A percentile compares a stretch with the other conserved stretches of the same genome.
phyloP scores from a whole-genome alignment of 78 protist genomes.

The Capsaspora owczarzaki region DNA sequence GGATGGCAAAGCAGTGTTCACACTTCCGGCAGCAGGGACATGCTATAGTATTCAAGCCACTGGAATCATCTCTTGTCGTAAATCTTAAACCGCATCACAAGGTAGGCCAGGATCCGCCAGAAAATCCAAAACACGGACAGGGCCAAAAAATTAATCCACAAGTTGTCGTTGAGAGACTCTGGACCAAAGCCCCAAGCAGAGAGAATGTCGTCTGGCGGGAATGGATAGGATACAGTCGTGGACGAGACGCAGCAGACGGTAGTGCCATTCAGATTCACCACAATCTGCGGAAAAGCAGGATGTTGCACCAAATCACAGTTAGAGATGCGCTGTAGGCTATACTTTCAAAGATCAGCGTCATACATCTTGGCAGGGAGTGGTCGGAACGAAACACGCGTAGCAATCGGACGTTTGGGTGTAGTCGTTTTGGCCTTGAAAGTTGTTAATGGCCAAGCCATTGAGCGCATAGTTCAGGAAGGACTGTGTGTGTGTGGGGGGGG shows the following conservation, averaged over 20 bases:
- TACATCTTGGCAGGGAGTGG: too few species aligned
- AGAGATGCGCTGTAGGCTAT: too few species aligned
- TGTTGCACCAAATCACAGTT: too few species aligned
- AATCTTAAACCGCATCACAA: not conserved
- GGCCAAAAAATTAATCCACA: not conserved
- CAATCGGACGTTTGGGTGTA: not conserved
- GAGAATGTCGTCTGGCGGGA: not conserved
- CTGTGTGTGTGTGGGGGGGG: not conserved
- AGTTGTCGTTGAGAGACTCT: not conserved
- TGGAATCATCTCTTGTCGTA: not conserved
- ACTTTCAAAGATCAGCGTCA: too few species aligned
- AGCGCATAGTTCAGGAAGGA: conserved; percentile 1
- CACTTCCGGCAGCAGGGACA: too few species aligned
- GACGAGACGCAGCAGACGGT: not conserved
- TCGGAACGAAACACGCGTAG: not conserved
- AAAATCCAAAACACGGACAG: not conserved
- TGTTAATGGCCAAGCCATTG: conserved; percentile 24
- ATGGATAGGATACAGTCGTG: not conserved
- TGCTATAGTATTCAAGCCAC: too few species aligned
- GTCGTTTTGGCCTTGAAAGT: not conserved
- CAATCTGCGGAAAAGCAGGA: not conserved
- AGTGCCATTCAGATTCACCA: not conserved
- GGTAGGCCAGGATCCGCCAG: not conserved
- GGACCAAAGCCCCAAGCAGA: conserved; percentile 1
- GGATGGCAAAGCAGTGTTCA: too few species aligned